Conservation (phyloP, 306 rosid genomes). For the Cucurbita maxima region DNA sequence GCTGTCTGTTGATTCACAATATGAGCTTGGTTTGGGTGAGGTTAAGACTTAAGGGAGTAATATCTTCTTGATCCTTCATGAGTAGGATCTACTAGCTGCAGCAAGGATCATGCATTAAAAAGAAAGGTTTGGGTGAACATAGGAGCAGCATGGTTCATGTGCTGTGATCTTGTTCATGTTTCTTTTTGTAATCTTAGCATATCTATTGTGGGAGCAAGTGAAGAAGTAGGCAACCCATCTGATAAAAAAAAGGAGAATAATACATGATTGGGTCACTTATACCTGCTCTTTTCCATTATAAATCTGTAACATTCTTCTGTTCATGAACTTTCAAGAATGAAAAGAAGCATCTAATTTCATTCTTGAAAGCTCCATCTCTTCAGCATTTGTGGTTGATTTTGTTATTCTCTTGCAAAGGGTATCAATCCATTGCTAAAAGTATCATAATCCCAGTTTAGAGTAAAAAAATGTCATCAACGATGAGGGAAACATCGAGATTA, state of each 20-base stretch:
- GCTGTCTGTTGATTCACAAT: neutral
- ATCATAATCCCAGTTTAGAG: neutral
- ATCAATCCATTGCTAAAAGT: neutral
- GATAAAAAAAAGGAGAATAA: neutral
- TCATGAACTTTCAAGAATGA: neutral
- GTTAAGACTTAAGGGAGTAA: neutral
- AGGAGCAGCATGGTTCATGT: neutral
- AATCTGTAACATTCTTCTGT: neutral
- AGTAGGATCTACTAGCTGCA: neutral
- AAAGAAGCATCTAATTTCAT: neutral
- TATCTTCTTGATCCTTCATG: neutral
- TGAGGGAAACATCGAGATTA: slow-evolving; percentile 24
- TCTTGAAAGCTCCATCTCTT: neutral
- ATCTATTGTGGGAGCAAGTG: neutral
- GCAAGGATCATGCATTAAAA: neutral
- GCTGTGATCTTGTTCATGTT: neutral
- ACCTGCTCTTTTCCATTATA: slow-evolving; percentile 1
- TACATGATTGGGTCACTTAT: neutral
- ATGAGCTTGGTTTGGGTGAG: neutral
- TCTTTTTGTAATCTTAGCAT: neutral
- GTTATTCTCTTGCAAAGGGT: neutral
- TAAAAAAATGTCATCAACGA: slow-evolving; percentile 19
- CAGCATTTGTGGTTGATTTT: slow-evolving; percentile 1
- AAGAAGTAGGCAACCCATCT: neutral
- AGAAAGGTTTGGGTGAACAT: neutral